These are phyloP conservation scores for Phytophthora melonis DNA, from an alignment of 352 stramenopile genomes.

Conservation along the genomic window DNA sequence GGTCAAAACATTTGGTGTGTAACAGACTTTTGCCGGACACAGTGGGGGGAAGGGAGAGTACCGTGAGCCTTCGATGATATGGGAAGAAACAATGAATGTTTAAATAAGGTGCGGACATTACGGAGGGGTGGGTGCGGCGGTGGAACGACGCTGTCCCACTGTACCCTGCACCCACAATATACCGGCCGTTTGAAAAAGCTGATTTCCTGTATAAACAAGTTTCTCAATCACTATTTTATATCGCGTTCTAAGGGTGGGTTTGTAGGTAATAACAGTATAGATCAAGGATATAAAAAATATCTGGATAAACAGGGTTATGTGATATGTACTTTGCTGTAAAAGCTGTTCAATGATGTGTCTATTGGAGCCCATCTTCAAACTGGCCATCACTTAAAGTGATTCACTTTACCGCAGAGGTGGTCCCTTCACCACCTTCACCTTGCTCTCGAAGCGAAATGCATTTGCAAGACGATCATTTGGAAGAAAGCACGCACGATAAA, in stretches of 20 bases:
- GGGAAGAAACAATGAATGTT: background rate
- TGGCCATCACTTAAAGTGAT: too few species aligned
- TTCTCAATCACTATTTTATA: background rate
- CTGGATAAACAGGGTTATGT: background rate
- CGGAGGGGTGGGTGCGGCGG: conserved; percentile 3
- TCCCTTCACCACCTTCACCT: background rate
- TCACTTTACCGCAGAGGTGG: background rate
- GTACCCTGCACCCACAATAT: background rate
- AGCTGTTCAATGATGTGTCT: background rate
- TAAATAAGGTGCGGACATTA: conserved; percentile 26
- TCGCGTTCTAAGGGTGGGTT: background rate
- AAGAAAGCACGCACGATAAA: background rate
- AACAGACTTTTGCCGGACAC: conserved; percentile 7
- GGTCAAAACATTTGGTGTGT: conserved; percentile 29
- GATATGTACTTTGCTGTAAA: background rate
- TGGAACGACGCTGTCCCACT: background rate
- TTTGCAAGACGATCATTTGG: background rate
- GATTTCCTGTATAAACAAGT: background rate
- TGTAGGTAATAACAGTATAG: background rate
- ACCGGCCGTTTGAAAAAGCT: background rate
- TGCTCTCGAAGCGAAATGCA: background rate
- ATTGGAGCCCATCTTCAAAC: conserved; percentile 30
- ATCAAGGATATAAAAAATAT: background rate
- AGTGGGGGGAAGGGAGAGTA: background rate
- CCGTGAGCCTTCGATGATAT: conserved; percentile 14